Percentiles rank a stretch among this genome's conserved stretches.
phyloP scores from a whole-genome alignment of 805 yeast species.

The Aciculoconidium aculeatum region DNA sequence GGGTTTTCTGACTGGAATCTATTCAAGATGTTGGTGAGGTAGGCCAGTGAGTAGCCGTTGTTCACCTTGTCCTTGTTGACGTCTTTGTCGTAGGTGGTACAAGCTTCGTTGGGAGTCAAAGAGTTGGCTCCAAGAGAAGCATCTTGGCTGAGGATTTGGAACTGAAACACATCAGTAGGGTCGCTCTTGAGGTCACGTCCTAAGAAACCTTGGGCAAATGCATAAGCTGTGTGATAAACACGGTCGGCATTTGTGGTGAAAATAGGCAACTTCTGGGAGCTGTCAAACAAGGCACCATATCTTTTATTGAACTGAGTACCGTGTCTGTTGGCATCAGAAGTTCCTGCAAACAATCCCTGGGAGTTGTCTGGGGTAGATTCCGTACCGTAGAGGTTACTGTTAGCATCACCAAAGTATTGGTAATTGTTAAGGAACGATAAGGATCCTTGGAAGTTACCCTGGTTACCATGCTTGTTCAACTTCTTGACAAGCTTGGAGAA shows the following conservation, averaged over 20 bases:
- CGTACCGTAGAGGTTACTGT: slow-evolving; percentile 35
- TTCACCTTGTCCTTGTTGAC: slow-evolving; percentile 8
- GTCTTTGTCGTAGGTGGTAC: slow-evolving; percentile 13
- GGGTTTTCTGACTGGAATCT: slow-evolving; percentile 53
- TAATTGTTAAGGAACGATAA: slow-evolving; percentile 48
- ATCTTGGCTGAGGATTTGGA: slow-evolving; percentile 42
- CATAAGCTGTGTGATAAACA: slow-evolving; percentile 47
- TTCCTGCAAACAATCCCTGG: slow-evolving; percentile 45
- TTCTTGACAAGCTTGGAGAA: slow-evolving; percentile 12
- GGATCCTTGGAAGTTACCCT: slow-evolving; percentile 41
- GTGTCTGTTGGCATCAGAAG: slow-evolving; percentile 39
- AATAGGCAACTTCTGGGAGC: slow-evolving; percentile 35
- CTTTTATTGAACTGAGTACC: slow-evolving; percentile 45
- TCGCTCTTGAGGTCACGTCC: slow-evolving; percentile 34
- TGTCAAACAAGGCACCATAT: slow-evolving; percentile 42
- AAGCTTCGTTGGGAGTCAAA: slow-evolving; percentile 21
- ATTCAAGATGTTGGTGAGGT: slow-evolving; percentile 46
- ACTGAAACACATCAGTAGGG: slow-evolving; percentile 21
- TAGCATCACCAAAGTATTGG: slow-evolving; percentile 40
- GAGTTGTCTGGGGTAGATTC: slow-evolving; percentile 45
- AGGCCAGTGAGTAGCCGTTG: slow-evolving; percentile 31
- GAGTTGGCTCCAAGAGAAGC: slow-evolving; percentile 36
- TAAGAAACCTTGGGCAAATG: slow-evolving; percentile 57
- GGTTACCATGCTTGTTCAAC: slow-evolving; percentile 17
- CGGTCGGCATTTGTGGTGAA: slow-evolving; percentile 53